These are phyloP conservation scores for Salix purpurea DNA, from an alignment of 345 rosid genomes.

Conservation along the genomic window DNA sequence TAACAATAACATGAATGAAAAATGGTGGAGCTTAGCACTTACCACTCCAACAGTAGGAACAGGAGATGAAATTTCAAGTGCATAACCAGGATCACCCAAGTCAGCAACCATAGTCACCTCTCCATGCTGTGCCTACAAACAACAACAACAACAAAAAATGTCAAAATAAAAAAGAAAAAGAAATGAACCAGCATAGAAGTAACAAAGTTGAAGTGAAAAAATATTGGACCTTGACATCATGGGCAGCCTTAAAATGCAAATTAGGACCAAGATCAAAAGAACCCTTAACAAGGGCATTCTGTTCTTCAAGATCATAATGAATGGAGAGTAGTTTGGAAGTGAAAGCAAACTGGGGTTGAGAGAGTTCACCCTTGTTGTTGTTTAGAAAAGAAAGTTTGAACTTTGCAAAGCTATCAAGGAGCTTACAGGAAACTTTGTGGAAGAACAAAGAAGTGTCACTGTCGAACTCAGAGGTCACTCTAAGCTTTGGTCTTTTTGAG, in stretches of 20 bases:
- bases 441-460: conserved; percentile 68
- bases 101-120: conserved; percentile 67
- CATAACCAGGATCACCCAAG: conserved; percentile 60
- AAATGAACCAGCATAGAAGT: neutral
- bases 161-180: neutral
- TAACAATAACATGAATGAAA: neutral
- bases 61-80: conserved; percentile 66
- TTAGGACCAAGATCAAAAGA: conserved; percentile 57
- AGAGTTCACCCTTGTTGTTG: conserved; percentile 56
- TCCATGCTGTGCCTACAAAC: conserved; percentile 70
- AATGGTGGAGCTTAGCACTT: conserved; percentile 23
- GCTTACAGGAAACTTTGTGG: conserved; percentile 75
- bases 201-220: neutral
- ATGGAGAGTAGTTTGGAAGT: conserved; percentile 66
- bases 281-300: conserved; percentile 50
- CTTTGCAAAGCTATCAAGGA: conserved; percentile 78
- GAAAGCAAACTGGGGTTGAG: conserved; percentile 60
- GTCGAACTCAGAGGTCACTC: conserved; percentile 86
- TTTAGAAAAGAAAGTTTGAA: conserved; percentile 67
- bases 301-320: conserved; percentile 66
- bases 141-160: neutral
- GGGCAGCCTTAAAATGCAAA: conserved; percentile 70
- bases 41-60: conserved; percentile 66
- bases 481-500: conserved; percentile 49
- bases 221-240: conserved; percentile 63